These are phyloP conservation scores for Saccharomyces hybrid DNA, from an alignment of 1,139 yeast species.

Conservation along the genomic window DNA sequence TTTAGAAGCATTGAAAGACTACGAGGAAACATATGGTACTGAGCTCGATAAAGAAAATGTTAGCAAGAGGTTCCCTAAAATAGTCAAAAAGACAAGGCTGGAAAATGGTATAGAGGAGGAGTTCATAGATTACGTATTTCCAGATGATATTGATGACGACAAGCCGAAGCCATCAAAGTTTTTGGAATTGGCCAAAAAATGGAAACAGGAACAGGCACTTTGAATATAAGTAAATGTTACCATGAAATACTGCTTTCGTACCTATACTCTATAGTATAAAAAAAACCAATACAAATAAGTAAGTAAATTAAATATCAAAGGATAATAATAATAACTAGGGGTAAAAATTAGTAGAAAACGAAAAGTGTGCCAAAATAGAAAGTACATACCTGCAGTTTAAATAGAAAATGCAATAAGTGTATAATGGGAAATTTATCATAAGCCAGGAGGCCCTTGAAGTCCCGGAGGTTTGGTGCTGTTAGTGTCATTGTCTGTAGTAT, in stretches of 20 bases:
- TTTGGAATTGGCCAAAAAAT: constrained; percentile 55
- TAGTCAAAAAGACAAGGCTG: constrained; percentile 40
- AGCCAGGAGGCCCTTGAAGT: neutral
- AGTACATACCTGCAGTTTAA: neutral
- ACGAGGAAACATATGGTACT: constrained; percentile 60
- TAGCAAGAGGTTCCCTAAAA: constrained; percentile 46
- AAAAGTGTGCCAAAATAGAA: neutral
- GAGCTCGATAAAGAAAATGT: constrained; percentile 35
- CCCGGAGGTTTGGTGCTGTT: neutral
- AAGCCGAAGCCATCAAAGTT: constrained; percentile 38
- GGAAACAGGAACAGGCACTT: constrained; percentile 34
- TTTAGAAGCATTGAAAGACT: constrained; percentile 56
- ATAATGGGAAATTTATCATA: neutral
- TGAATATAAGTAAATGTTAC: neutral
- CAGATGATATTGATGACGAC: constrained; percentile 40
- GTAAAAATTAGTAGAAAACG: neutral
- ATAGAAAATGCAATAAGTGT: neutral
- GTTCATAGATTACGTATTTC: constrained; percentile 57
- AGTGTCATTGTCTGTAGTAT: neutral
- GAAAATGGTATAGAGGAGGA: constrained; percentile 49
- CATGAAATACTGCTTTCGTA: neutral
- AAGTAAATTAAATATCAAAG: neutral
- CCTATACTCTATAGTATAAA: neutral
- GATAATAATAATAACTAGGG: neutral
- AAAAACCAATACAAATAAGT: neutral